Evolutionary conservation across 176 grass and related monocot species (phyloP).

Genomic region (maize (Zea mays)): Zm-B73-REFERENCE-NAM-5.0 NC_050096.1:278584001-278584500

Average conservation of each 20-base stretch:
- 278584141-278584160: conserved; percentile 68
- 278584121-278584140: conserved; percentile 56
- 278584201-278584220: conserved; percentile 34
- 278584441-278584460: not conserved
- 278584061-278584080: conserved; percentile 41
- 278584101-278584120: conserved; percentile 95
- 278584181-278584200: conserved; percentile 54
- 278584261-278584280: conserved; percentile 9
- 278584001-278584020: conserved; percentile 9
- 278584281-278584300: conserved; percentile 81
- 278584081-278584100: conserved; percentile 68
- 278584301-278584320: conserved; percentile 80
- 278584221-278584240: conserved; percentile 11
- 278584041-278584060: conserved; percentile 24
- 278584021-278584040: conserved; percentile 25
- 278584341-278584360: conserved; percentile 68
- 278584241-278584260: not conserved
- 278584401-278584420: conserved; percentile 34
- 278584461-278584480: conserved; percentile 13
- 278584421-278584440: conserved; percentile 39
- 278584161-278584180: conserved; percentile 52
- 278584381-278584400: conserved; percentile 61
- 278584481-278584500: conserved; percentile 35
- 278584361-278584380: conserved; percentile 72
- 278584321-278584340: conserved; percentile 67